These are phyloP conservation scores for Annona squamosa DNA, from an alignment of 164 flowering plant genomes.

Conservation along the genomic window DNA sequence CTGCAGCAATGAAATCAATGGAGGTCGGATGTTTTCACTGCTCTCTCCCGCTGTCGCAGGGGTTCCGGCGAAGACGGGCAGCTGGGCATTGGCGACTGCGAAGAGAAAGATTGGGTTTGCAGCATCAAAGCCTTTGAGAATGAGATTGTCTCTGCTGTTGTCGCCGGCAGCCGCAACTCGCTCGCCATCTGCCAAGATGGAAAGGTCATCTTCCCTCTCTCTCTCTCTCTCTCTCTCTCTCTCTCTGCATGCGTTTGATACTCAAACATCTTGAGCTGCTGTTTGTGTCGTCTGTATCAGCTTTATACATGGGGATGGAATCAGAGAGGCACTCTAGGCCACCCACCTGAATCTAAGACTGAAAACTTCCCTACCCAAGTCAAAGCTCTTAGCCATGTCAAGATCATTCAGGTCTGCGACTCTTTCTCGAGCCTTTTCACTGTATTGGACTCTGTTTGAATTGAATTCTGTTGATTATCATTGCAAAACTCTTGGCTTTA, in stretches of 20 bases:
- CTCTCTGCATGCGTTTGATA: background rate
- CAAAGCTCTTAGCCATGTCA: conserved; percentile 61
- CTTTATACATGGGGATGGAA: conserved; percentile 99
- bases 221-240: background rate
- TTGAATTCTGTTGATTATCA: too few relatives aligned
- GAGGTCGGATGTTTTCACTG: background rate
- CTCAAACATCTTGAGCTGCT: background rate
- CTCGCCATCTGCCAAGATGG: conserved; percentile 93
- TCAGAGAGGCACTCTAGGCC: conserved; percentile 95
- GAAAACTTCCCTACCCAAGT: conserved; percentile 87
- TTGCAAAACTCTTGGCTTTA: background rate
- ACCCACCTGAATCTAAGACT: conserved; percentile 85
- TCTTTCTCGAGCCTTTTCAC: background rate
- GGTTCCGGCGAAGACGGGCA: conserved; percentile 99
- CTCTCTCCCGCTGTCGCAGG: conserved; percentile 35
- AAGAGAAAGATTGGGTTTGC: conserved; percentile 84
- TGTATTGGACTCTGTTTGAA: background rate
- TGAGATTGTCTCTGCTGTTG: conserved; percentile 53
- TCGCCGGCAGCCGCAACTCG: conserved; percentile 95
- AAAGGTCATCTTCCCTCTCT: conserved; percentile 38
- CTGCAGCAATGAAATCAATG: background rate
- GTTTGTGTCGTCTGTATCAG: conserved; percentile 27
- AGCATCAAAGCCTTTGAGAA: conserved; percentile 47
- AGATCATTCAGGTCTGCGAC: conserved; percentile 75
- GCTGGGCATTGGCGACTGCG: conserved; percentile 74